These are phyloP conservation scores for Pterocarpus santalinus DNA, from an alignment of 306 rosid genomes.

Conservation along the genomic window DNA sequence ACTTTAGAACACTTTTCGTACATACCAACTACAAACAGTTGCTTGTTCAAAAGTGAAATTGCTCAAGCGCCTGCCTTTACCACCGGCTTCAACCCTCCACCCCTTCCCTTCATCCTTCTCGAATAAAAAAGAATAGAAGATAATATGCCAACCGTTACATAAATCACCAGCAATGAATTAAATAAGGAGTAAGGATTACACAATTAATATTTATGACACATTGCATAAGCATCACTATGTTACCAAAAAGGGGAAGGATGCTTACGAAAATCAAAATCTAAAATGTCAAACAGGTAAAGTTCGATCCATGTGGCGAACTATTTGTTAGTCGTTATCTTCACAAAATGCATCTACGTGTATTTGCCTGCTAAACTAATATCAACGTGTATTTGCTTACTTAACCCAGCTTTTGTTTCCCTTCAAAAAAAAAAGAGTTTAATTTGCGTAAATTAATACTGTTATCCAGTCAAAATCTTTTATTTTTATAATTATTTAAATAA, in stretches of 20 bases:
- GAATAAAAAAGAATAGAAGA: background rate
- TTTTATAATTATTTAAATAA: too few relatives aligned
- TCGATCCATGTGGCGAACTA: constrained; percentile 12
- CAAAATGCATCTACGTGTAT: constrained; percentile 25
- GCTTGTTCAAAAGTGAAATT: background rate
- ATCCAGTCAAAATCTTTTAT: too few relatives aligned
- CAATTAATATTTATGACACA: background rate
- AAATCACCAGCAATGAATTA: constrained; percentile 30
- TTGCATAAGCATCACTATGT: constrained; percentile 8
- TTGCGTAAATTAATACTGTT: too few relatives aligned
- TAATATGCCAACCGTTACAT: constrained; percentile 25
- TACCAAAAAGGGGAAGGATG: constrained; percentile 24
- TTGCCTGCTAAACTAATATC: too few relatives aligned
- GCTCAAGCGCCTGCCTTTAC: constrained; percentile 4
- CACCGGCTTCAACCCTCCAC: background rate
- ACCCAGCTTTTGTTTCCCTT: too few relatives aligned
- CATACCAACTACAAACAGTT: background rate
- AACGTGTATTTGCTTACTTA: too few relatives aligned
- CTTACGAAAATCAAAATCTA: background rate
- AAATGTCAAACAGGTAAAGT: constrained; percentile 8
- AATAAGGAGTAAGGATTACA: constrained; percentile 38
- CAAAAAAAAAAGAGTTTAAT: too few relatives aligned
- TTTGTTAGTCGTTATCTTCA: constrained; percentile 22
- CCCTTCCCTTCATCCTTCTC: background rate
- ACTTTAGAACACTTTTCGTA: background rate